Evolutionary conservation across 306 rosid genomes (phyloP), one percentile per base, ranked within the genome.

Genomic region (Lathyrus aphaca): DNA sequence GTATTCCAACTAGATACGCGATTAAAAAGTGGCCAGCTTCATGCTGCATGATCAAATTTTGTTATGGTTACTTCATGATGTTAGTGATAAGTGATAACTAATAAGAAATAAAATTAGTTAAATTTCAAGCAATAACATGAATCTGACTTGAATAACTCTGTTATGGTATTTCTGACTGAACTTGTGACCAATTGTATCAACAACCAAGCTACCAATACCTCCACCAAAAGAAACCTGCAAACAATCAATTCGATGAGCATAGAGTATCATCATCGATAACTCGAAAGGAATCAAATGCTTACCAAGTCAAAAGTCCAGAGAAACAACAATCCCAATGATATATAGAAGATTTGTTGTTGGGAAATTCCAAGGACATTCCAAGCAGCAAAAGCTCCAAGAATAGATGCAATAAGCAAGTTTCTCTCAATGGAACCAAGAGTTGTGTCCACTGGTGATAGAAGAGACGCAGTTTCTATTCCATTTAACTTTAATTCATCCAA

Each of bases 21-120:
- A 90, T 83, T 76, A 94, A 78, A 82, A 94, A 88, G 83, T 90
- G 97, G 1, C 98, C 98, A 63, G 98, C 98, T 87, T 94, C 98
- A 76, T 94, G 98, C 98, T 94, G 91, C 89, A 79, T 55, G 63
- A 39, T 62, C 57, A 72, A 38, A 46, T 57, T n/a, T 29, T 74
- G 38, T 38, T 54, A 45, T 16, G 19, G 77, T 78, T 68, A 69
- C 74, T 45, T 68, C 53, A 37, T 25, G 68, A 69, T 51, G 66
- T 1, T 16, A 49, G 11, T 16, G 43, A 25, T n/a, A n/a, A n/a
- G n/a, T n/a, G n/a, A n/a, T n/a, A n/a, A n/a, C n/a, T n/a, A 25
- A 45, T 4, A 13, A 60, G n/a, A 76, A 72, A 49, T 11, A 62
- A 65, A 49, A 40, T 38, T 40, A 19, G 30, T 17, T 12, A 0